Evolutionary conservation across 176 grass and related monocot genomes (phyloP), one percentile per base, ranked within the genome.

Genomic region (Hyparrhenia diplandra): DNA sequence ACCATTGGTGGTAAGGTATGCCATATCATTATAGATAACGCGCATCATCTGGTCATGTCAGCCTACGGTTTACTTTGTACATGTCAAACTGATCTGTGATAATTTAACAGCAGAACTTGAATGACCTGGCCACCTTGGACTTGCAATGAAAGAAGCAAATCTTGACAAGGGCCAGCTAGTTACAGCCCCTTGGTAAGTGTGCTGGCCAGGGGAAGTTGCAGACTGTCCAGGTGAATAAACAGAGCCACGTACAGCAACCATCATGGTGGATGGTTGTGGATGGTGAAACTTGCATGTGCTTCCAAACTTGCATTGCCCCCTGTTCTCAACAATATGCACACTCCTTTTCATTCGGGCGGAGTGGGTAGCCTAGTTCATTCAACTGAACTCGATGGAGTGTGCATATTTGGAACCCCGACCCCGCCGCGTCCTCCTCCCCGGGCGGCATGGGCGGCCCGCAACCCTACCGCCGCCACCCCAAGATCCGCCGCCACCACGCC

Each of bases 281-380:
- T 97, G 94, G 74, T 97, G 80, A 80, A 89, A 97, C 83, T 97
- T 97, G 69, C 94, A 97, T 59, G 94, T 93, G 70, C 71, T 90
- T 55, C 88, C 94, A 71, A 97, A 97, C 83, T 93, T 97, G 72
- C 94, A 97, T 68, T 97, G 90, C 10, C 90, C 94, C n/a, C n/a
- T 34, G 90, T 97, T 65, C 94, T 90, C 87, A 89, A 80, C 93
- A 97, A 87, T 93, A 97, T 79, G 88, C 42, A 76, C 90, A 97
- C 57, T 97, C 94, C 84, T 91, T 91, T 87, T 93, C 94, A 73
- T 89, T 88, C 94, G n/a, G 90, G 1, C 86, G 88, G 32, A 97
- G 51, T 52, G 94, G 94, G 73, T 91, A 97, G 88, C 94, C 94
- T 69, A 93, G 77, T 80, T 87, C 63, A 25, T 93, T 97, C 81